A percentile compares a stretch with the other conserved stretches of the same genome.
Evolutionary conservation across 176 grass and related monocot species (phyloP).

Genomic region (Elymus sibiricus): DNA sequence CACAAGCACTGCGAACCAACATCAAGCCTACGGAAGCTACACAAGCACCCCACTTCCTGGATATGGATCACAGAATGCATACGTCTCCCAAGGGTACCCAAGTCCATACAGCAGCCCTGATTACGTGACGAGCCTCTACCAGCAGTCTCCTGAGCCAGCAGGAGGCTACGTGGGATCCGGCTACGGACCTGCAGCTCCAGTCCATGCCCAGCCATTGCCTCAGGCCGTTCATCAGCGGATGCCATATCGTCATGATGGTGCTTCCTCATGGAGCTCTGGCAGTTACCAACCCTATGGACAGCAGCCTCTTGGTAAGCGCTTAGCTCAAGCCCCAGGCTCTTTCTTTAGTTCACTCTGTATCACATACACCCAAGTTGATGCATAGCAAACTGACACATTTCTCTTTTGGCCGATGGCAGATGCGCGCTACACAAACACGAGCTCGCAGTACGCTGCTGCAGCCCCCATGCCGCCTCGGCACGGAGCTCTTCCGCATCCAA

Average conservation of each 20-base stretch:
- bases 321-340: not conserved
- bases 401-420: slow-evolving; percentile 14
- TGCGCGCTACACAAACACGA: not conserved
- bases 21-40: slow-evolving; percentile 24
- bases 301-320: slow-evolving; percentile 32
- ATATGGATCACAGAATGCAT: not conserved
- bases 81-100: slow-evolving; percentile 4
- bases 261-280: not conserved
- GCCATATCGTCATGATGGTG: slow-evolving; percentile 6
- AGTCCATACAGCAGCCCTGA: not conserved
- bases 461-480: not conserved
- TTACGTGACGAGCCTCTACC: not conserved
- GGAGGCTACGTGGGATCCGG: slow-evolving; percentile 22
- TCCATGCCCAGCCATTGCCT: slow-evolving; percentile 19
- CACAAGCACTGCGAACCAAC: slow-evolving; percentile 1
- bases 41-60: slow-evolving; percentile 17
- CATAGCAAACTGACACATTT: slow-evolving; percentile 8
- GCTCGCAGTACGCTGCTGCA: slow-evolving; percentile 10
- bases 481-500: slow-evolving; percentile 3
- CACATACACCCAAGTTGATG: not conserved
- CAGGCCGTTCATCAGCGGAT: slow-evolving; percentile 1
- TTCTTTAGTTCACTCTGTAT: not conserved
- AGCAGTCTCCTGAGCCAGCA: not conserved
- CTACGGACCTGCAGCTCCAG: slow-evolving; percentile 22
- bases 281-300: slow-evolving; percentile 21